A percentile compares a stretch with the other conserved stretches of the same genome.
Conservation (phyloP, 148 eudicot species). For the Bassia scoparia region DNA sequence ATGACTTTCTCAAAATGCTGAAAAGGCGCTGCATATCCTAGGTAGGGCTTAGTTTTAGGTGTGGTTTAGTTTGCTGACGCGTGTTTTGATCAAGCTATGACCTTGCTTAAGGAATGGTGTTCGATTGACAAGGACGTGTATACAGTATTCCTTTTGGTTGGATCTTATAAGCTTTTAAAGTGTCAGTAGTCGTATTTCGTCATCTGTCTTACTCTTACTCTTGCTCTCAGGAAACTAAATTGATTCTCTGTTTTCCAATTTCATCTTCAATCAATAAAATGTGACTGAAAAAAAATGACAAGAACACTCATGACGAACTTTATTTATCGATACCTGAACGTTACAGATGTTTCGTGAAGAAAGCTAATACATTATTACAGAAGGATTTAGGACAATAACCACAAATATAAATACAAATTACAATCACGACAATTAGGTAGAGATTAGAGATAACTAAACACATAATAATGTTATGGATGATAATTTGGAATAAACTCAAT, state of each 20-base stretch:
- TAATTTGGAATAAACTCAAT: too few relatives aligned
- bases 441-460: too few relatives aligned
- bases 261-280: too few relatives aligned
- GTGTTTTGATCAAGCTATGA: background rate
- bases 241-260: background rate
- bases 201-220: background rate
- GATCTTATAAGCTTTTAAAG: background rate
- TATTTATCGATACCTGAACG: too few relatives aligned
- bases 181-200: background rate
- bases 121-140: background rate
- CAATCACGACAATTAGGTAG: too few relatives aligned
- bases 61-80: background rate
- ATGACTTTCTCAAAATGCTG: background rate
- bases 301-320: too few relatives aligned
- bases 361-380: too few relatives aligned
- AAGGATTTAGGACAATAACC: too few relatives aligned
- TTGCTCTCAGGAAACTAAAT: background rate
- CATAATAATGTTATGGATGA: too few relatives aligned
- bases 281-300: too few relatives aligned
- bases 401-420: too few relatives aligned
- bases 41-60: constrained; percentile 5
- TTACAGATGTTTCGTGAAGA: too few relatives aligned
- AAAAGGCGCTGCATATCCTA: background rate
- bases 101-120: background rate
- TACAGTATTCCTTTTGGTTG: background rate